Conservation (phyloP, 2,329 filamentous ascomycete genomes). For the Colletotrichum sp. region DNA sequence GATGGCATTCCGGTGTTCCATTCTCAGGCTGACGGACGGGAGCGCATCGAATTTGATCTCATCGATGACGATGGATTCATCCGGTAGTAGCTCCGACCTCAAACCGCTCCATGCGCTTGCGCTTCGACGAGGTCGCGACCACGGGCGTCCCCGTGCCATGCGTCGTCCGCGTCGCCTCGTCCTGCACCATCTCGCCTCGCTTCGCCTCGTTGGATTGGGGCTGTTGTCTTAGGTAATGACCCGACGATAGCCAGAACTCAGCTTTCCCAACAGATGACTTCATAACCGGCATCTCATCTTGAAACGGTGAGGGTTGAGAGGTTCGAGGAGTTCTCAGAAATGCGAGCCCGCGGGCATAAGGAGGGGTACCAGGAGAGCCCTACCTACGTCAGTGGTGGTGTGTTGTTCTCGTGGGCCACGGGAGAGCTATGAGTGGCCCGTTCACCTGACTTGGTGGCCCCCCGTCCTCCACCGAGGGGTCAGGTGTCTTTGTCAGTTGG, state of each 20-base stretch:
- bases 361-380: constrained; percentile 5
- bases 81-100: constrained; percentile 9
- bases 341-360: not conserved
- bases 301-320: constrained; percentile 11
- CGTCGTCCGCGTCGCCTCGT: constrained; percentile 9
- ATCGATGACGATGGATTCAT: constrained; percentile 18
- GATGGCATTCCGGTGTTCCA: not conserved
- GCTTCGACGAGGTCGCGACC: constrained; percentile 13
- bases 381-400: constrained; percentile 19
- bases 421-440: constrained; percentile 13
- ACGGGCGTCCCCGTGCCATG: constrained; percentile 15
- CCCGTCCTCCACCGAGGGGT: constrained; percentile 17
- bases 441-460: constrained; percentile 18
- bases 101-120: constrained; percentile 6
- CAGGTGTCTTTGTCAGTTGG: constrained; percentile 21
- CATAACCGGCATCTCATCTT: constrained; percentile 1
- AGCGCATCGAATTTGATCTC: not conserved
- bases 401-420: constrained; percentile 20
- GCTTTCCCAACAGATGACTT: constrained; percentile 5
- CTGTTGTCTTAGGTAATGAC: not conserved
- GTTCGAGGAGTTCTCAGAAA: not conserved
- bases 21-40: not conserved
- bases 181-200: constrained; percentile 4
- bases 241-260: constrained; percentile 6
- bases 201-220: constrained; percentile 2